A percentile compares a stretch with the other conserved stretches of the same genome.
These are phyloP conservation scores for Aspergillus sp. DNA, from an alignment of 2,329 filamentous ascomycete genomes.

Conservation along the genomic window DNA sequence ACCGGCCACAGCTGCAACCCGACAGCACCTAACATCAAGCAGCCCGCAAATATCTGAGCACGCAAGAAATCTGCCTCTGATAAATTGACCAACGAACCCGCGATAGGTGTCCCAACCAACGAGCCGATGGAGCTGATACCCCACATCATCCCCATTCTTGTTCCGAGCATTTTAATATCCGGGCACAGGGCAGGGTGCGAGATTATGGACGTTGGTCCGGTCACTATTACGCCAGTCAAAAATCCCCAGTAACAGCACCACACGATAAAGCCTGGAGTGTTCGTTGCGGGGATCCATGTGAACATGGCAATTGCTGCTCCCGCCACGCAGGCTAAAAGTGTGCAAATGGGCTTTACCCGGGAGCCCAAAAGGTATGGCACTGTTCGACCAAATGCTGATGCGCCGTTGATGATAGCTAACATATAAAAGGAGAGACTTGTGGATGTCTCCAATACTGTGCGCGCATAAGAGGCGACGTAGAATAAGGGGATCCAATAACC, in stretches of 20 bases:
- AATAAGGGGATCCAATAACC: constrained; percentile 50
- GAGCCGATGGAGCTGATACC: constrained; percentile 33
- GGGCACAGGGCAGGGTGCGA: constrained; percentile 30
- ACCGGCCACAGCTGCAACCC: constrained; percentile 29
- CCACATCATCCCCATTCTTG: constrained; percentile 37
- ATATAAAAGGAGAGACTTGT: constrained; percentile 49
- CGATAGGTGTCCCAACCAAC: constrained; percentile 32
- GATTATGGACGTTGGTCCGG: constrained; percentile 30
- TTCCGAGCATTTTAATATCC: constrained; percentile 27
- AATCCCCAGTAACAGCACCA: constrained; percentile 35
- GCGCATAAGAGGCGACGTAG: constrained; percentile 45
- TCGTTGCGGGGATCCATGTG: constrained; percentile 29
- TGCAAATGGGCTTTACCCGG: constrained; percentile 26
- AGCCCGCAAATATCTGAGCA: constrained; percentile 34
- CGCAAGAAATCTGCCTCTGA: constrained; percentile 25
- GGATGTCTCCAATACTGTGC: constrained; percentile 47
- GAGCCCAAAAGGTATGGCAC: constrained; percentile 46
- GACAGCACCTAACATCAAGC: constrained; percentile 31
- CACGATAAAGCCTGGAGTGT: constrained; percentile 27
- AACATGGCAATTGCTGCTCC: constrained; percentile 32
- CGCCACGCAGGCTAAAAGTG: constrained; percentile 19
- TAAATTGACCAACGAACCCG: constrained; percentile 31
- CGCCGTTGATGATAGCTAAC: constrained; percentile 53
- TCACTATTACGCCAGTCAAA: constrained; percentile 31
- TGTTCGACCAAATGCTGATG: constrained; percentile 51